Base-by-base conservation (phyloP, 305 asterid genomes). In the Caryopteris hybrid region DNA sequence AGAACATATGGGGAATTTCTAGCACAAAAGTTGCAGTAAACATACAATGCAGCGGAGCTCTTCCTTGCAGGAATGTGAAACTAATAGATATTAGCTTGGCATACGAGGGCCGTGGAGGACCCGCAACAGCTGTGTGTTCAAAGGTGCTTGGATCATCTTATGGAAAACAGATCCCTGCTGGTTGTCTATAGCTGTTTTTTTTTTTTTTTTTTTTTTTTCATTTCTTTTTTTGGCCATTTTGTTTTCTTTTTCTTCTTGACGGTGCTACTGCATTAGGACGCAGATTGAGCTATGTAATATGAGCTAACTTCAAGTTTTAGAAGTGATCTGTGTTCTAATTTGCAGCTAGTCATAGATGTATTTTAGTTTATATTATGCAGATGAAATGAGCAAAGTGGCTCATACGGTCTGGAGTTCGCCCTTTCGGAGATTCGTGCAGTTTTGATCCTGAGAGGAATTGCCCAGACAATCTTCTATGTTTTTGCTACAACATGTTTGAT, bases 111-210 rank as follows among this genome's bases (percentile, higher is more conserved):
- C 75, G 34, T 0, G 72, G 43, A 14, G 81, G 84, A 12, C 38
- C 9, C 1, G 79, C 90, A 7, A 60, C 42, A 4, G 72, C 90
- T 6, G 0, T 27, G 16, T 89, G 96, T 18, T 69, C 82, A 4
- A 53, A 89, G 61, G 88, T 85, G 5, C 2, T 25, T 21, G 96
- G 91, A 3, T 17, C 65, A 29, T 67, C 91, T 0, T 73, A 47
- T 22, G 90, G 90, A n/a, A 62, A 8, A 46, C 85, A 72, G 66
- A 21, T 42, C 2, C 96, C 96, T 31, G 22, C 27, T 20, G 81
- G 86, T n/a, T 86, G 96, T 78, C 27, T 82, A 22, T 79, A 82
- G 76, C n/a, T n/a, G n/a, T n/a, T n/a, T n/a, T n/a, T n/a, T n/a
- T n/a, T n/a, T n/a, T n/a, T n/a, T n/a, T n/a, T n/a, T n/a, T n/a